Percentiles rank a stretch among this genome's conserved stretches.
These are phyloP conservation scores for Neostapfia colusana DNA, from an alignment of 176 grass and related monocot species.

Conservation along the genomic window DNA sequence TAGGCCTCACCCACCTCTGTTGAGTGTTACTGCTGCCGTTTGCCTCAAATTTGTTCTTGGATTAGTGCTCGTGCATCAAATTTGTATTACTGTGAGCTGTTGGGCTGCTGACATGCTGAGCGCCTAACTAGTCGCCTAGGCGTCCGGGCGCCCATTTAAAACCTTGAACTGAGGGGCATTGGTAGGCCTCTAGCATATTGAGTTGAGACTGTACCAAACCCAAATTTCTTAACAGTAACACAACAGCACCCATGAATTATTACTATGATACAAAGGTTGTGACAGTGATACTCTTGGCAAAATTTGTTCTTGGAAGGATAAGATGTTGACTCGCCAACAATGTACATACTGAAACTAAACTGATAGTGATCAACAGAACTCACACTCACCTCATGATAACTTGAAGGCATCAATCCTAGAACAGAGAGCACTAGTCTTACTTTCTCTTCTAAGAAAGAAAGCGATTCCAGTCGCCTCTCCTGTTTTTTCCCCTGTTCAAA, in stretches of 20 bases:
- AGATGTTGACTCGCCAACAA: not conserved
- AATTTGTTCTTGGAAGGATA: not conserved
- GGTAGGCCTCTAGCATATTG: not conserved
- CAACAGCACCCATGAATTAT: not conserved
- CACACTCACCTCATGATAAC: constrained; percentile 59
- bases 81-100: too few species aligned
- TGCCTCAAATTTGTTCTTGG: too few species aligned
- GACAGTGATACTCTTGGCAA: not conserved
- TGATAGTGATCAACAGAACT: not conserved
- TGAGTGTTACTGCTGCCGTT: too few species aligned
- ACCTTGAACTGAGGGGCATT: too few species aligned
- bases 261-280: not conserved
- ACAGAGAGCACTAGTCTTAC: constrained; percentile 58
- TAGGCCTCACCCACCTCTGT: too few species aligned
- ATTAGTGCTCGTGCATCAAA: too few species aligned
- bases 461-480: constrained; percentile 62
- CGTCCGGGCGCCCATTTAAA: too few species aligned
- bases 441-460: constrained; percentile 63
- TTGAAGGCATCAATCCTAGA: constrained; percentile 72
- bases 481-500: constrained; percentile 78
- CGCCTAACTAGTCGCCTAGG: too few species aligned
- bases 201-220: not conserved
- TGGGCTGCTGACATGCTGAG: too few species aligned
- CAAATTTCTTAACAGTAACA: not conserved
- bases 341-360: not conserved